Percentiles rank a stretch among this genome's conserved stretches.
These are phyloP conservation scores for Adansonia rubrostipa DNA, from an alignment of 441 rosid genomes.

Conservation along the genomic window DNA sequence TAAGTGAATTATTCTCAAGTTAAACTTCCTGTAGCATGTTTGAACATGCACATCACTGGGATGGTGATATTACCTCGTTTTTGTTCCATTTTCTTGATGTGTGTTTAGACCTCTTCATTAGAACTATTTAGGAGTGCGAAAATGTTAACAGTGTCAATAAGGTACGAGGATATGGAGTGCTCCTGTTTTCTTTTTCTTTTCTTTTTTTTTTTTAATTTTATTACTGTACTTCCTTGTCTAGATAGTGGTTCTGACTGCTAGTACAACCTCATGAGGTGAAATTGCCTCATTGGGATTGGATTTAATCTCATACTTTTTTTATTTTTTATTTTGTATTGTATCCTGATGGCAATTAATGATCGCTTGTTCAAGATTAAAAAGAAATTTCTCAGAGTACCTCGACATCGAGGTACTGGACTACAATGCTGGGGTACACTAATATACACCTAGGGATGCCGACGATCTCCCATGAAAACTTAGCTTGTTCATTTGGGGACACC, in stretches of 20 bases:
- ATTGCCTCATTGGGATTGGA: no score
- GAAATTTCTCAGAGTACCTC: no score
- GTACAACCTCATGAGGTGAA: neutral
- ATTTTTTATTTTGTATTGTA: no score
- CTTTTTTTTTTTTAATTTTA: neutral
- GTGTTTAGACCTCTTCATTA: neutral
- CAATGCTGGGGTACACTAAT: neutral
- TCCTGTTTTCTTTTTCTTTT: neutral
- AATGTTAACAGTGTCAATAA: neutral
- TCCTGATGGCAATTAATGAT: no score
- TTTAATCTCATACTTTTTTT: no score
- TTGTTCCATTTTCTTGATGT: neutral
- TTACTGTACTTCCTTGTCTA: slow-evolving; percentile 4
- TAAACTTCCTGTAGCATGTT: neutral
- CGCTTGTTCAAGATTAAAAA: no score
- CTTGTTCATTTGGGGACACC: neutral
- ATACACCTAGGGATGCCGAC: no score
- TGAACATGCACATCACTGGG: neutral
- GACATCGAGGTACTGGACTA: neutral
- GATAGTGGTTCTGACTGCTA: neutral
- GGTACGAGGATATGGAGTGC: neutral
- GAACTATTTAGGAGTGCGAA: neutral
- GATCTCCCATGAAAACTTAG: no score
- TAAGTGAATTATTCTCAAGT: neutral
- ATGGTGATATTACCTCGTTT: neutral